These are phyloP conservation scores for Hypoxylon sp. DNA, from an alignment of 2,329 filamentous ascomycete species.

Conservation along the genomic window DNA sequence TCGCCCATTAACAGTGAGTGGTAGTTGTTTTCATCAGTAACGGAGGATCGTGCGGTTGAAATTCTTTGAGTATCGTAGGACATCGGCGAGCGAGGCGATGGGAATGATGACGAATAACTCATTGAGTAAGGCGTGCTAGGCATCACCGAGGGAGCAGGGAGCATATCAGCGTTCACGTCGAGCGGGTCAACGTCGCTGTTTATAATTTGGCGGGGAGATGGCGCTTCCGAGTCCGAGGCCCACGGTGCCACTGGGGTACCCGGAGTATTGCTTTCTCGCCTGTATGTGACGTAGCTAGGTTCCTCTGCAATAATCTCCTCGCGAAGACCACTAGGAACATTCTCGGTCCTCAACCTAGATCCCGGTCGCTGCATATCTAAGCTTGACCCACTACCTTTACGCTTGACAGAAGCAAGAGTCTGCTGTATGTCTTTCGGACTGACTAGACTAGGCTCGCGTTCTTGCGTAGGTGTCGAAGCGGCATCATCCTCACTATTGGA, in stretches of 20 bases:
- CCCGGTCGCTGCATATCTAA: conserved; percentile 57
- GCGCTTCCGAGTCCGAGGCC: conserved; percentile 59
- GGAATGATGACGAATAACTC: conserved; percentile 74
- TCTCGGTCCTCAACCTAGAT: conserved; percentile 63
- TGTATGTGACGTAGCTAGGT: conserved; percentile 57
- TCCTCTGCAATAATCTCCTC: conserved; percentile 67
- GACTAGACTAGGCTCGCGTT: conserved; percentile 45
- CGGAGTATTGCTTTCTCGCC: conserved; percentile 57
- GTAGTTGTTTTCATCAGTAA: conserved; percentile 78
- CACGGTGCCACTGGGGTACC: conserved; percentile 56
- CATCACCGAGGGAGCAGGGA: conserved; percentile 61
- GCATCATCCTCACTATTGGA: conserved; percentile 48
- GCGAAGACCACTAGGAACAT: conserved; percentile 65
- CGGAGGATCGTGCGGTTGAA: conserved; percentile 81
- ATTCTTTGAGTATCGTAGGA: conserved; percentile 80
- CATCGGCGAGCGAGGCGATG: conserved; percentile 78
- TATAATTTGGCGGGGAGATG: conserved; percentile 62
- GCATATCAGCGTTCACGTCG: conserved; percentile 64
- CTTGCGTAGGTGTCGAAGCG: conserved; percentile 53
- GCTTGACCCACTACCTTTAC: conserved; percentile 64
- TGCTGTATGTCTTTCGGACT: conserved; percentile 37
- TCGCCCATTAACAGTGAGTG: conserved; percentile 81
- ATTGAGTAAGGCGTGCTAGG: conserved; percentile 77
- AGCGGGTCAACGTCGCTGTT: conserved; percentile 65
- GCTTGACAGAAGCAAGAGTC: conserved; percentile 53